Percentiles rank a stretch among this genome's conserved stretches.
phyloP scores from a whole-genome alignment of 2,329 filamentous ascomycete genomes.

The Hymenoscyphus salicellus region DNA sequence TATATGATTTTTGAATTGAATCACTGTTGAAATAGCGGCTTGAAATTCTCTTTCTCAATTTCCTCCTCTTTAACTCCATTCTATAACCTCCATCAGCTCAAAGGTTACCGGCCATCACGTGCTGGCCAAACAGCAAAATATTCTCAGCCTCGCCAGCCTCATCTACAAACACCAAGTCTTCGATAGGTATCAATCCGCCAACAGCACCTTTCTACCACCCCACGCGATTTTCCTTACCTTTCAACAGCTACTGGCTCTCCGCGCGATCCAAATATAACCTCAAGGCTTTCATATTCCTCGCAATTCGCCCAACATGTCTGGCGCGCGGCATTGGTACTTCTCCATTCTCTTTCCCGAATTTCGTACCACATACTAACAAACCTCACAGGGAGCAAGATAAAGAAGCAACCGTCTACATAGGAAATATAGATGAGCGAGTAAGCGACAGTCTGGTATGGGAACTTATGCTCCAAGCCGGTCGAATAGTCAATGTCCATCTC shows the following conservation, averaged over 20 bases:
- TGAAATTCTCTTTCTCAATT: background rate
- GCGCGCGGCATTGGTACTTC: conserved; percentile 66
- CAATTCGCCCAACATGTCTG: conserved; percentile 40
- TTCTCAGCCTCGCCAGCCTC: conserved; percentile 16
- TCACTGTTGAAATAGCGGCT: background rate
- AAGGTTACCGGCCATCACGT: background rate
- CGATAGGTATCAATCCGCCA: background rate
- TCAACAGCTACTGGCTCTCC: background rate
- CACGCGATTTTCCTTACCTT: background rate
- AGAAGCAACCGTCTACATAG: conserved; percentile 95
- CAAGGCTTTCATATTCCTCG: background rate
- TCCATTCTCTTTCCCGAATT: conserved; percentile 5
- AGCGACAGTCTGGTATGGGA: conserved; percentile 91
- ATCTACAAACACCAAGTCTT: conserved; percentile 4
- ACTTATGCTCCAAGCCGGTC: conserved; percentile 95
- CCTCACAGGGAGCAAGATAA: conserved; percentile 87
- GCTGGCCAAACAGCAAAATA: background rate
- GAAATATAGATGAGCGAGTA: conserved; percentile 96
- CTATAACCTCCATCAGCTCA: too few relatives aligned
- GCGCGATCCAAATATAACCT: background rate
- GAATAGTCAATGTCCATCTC: conserved; percentile 96
- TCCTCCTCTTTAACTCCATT: too few relatives aligned
- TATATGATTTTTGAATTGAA: too few relatives aligned
- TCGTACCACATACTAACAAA: conserved; percentile 25
- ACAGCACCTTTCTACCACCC: background rate